A percentile compares a stretch with the other conserved stretches of the same genome.
Conservation (phyloP, 129 eudicot species). For the Escallonia herrerae region DNA sequence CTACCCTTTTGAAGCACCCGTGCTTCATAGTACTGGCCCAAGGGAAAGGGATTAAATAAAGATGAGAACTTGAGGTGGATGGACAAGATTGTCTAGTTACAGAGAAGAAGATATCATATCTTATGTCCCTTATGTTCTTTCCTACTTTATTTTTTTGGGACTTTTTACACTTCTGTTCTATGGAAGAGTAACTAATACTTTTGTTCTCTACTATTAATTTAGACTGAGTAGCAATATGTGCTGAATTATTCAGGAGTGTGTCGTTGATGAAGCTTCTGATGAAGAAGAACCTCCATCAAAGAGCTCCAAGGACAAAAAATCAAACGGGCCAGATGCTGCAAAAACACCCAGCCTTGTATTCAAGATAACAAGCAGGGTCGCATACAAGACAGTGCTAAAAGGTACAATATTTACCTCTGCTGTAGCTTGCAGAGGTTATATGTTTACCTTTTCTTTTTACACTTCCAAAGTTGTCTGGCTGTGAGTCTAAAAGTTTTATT, state of each 20-base stretch:
- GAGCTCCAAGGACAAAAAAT: constrained; percentile 93
- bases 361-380: constrained; percentile 87
- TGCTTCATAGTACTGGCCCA: no score
- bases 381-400: constrained; percentile 89
- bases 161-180: no score
- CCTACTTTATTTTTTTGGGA: no score
- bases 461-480: neutral
- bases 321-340: constrained; percentile 65
- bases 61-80: no score
- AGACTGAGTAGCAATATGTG: neutral
- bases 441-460: neutral
- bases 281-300: constrained; percentile 89
- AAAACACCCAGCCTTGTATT: constrained; percentile 70
- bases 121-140: no score
- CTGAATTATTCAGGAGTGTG: constrained; percentile 66
- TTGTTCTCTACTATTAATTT: no score
- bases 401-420: constrained; percentile 30
- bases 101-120: no score
- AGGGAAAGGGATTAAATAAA: no score
- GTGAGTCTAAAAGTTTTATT: constrained; percentile 10
- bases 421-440: neutral
- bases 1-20: no score
- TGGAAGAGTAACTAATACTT: no score
- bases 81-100: no score
- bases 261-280: constrained; percentile 69